These are phyloP conservation scores for Sugiyamaella neomexicana DNA, from an alignment of 1,139 yeast genomes.

Conservation along the genomic window DNA sequence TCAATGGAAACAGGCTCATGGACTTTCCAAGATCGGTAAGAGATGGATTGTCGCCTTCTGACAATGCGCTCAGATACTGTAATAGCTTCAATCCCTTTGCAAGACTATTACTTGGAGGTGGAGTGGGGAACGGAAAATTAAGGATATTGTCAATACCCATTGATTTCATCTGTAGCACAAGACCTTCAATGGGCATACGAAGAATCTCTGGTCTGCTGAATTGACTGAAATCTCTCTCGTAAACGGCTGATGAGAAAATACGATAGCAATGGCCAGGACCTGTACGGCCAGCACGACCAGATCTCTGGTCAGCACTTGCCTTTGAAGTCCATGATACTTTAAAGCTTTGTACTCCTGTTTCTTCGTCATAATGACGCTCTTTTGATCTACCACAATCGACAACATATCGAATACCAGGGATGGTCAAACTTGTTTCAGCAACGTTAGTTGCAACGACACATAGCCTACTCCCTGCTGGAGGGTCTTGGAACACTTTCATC, in stretches of 20 bases:
- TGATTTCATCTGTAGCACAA: slow-evolving; percentile 89
- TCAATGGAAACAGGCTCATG: slow-evolving; percentile 89
- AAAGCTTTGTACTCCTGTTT: slow-evolving; percentile 89
- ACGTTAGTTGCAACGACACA: slow-evolving; percentile 97
- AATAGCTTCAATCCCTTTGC: slow-evolving; percentile 67
- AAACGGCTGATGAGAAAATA: slow-evolving; percentile 91
- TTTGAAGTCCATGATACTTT: slow-evolving; percentile 91
- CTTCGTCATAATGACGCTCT: slow-evolving; percentile 79
- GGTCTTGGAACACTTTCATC: slow-evolving; percentile 84
- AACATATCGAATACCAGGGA: slow-evolving; percentile 93
- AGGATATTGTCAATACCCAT: slow-evolving; percentile 92
- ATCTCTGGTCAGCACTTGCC: slow-evolving; percentile 92
- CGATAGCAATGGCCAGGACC: slow-evolving; percentile 99
- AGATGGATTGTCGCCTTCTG: slow-evolving; percentile 44
- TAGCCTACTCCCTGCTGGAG: slow-evolving; percentile 81
- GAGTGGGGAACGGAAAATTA: slow-evolving; percentile 96
- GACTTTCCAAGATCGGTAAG: slow-evolving; percentile 78
- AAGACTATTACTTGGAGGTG: slow-evolving; percentile 69
- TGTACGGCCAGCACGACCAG: slow-evolving; percentile 99
- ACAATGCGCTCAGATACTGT: slow-evolving; percentile 77
- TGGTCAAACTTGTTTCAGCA: slow-evolving; percentile 96
- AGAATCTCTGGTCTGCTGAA: slow-evolving; percentile 87
- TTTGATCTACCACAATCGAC: slow-evolving; percentile 95
- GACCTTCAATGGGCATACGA: slow-evolving; percentile 95
- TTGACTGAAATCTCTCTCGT: slow-evolving; percentile 77